Base-by-base conservation (phyloP, 169 alveolate species). In the Cryptosporidium tyzzeri region DNA sequence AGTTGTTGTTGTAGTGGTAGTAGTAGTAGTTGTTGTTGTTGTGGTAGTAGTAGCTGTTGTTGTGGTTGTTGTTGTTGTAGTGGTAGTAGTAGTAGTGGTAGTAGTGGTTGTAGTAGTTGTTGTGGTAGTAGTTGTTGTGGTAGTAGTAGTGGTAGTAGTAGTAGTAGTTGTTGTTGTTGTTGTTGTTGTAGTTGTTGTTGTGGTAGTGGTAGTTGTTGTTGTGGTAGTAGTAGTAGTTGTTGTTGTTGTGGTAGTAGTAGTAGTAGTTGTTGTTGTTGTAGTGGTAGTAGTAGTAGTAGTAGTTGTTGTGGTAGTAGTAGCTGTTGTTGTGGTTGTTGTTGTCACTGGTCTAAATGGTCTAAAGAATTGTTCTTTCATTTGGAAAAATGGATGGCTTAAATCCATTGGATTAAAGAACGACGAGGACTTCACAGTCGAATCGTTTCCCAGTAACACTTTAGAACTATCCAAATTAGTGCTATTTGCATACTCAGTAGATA, bases 31-130 rank as follows among this genome's bases (percentile, higher is more conserved):
- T 0, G 85, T 55, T 21, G 85, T 71, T 8, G 68, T 71, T 2
- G 85, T 71, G 0, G 70, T 51, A 8, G 41, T 10, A 3, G 33
- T 41, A 0, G 62, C 53, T 1, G 85, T 53, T 1, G 85, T 71
- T 18, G 70, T 71, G 1, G 71, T 71, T 0, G 85, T 35, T 2
- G 85, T 53, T 10, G 70, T 71, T 8, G 85, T 48, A 3, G 85
- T 50, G 0, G 85, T 71, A 1, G 85, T 71, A 0, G 85, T 71
- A 0, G 70, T 55, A 21, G 85, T 71, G 0, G 85, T 71, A 4
- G 85, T 71, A 1, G 86, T 73, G 10, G 86, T 51, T 26, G 86
- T 35, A 0, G 86, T 58, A 0, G 86, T 58, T 8, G 86, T 73
- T 7, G 86, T 73, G 9, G 86, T 73, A 0, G 86, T 58, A 1